Conservation (phyloP, 2,329 filamentous ascomycete species). For the Aspergillus latus region DNA sequence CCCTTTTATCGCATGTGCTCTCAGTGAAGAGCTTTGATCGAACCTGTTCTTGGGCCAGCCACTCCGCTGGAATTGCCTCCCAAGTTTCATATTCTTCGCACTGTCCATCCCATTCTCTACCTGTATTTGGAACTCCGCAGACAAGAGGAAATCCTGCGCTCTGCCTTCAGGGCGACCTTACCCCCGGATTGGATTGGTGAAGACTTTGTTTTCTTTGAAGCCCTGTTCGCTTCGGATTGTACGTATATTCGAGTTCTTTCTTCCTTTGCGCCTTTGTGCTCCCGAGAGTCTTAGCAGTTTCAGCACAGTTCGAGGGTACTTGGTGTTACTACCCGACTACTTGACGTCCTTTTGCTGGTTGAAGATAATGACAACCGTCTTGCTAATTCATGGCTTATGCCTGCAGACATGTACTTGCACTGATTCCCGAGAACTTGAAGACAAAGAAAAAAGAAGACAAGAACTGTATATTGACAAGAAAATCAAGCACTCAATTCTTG, state of each 20-base stretch:
- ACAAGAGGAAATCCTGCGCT: conserved; percentile 21
- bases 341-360: conserved; percentile 6
- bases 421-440: conserved; percentile 33
- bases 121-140: conserved; percentile 31
- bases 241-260: conserved; percentile 39
- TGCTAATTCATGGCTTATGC: conserved; percentile 41
- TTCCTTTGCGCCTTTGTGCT: conserved; percentile 15
- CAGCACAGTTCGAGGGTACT: conserved; percentile 13
- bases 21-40: conserved; percentile 20
- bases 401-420: conserved; percentile 47
- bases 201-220: conserved; percentile 27
- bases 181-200: conserved; percentile 17
- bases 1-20: conserved; percentile 18
- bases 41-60: conserved; percentile 23
- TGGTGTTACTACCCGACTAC: conserved; percentile 12
- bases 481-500: conserved; percentile 38
- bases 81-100: conserved; percentile 21
- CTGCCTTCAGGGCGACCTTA: conserved; percentile 21
- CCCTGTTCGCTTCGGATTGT: conserved; percentile 38
- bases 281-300: conserved; percentile 15
- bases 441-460: conserved; percentile 25
- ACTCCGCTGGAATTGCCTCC: conserved; percentile 26
- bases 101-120: conserved; percentile 16
- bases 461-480: conserved; percentile 41
- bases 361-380: conserved; percentile 24